Percentiles rank a stretch among this genome's conserved stretches.
Conservation (phyloP, 192 early-diverging fungal genomes). For the Helicostylum pulchrum region DNA sequence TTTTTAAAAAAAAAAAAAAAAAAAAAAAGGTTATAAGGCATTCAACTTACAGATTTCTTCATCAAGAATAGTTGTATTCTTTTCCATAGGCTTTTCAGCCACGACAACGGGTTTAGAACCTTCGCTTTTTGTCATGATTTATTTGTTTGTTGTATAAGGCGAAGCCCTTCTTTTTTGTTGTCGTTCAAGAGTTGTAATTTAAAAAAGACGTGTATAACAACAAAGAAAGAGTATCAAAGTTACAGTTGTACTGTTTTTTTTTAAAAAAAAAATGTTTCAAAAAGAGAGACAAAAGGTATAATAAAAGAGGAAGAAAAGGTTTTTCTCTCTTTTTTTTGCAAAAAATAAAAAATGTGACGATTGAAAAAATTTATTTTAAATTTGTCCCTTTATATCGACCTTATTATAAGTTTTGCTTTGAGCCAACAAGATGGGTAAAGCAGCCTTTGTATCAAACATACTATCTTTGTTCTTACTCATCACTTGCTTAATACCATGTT, state of each 20-base stretch:
- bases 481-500: slow-evolving; percentile 26
- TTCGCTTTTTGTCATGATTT: too few species aligned
- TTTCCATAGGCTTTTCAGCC: too few species aligned
- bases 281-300: not conserved
- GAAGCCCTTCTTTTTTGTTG: not conserved
- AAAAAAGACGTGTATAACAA: not conserved
- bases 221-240: not conserved
- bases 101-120: too few species aligned
- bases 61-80: too few species aligned
- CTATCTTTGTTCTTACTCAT: slow-evolving; percentile 20
- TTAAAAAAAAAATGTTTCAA: not conserved
- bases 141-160: not conserved
- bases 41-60: too few species aligned
- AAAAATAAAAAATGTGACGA: not conserved
- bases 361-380: too few species aligned
- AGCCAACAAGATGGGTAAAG: slow-evolving; percentile 47
- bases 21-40: not conserved
- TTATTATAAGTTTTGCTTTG: slow-evolving; percentile 52
- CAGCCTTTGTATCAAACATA: slow-evolving; percentile 57
- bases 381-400: too few species aligned
- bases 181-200: not conserved
- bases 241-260: not conserved
- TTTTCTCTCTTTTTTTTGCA: not conserved
- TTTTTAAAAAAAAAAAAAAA: too few species aligned
- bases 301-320: not conserved